Evolutionary conservation across 495 filamentous ascomycete species (phyloP).

Genomic region (Geoglossum glabrum): DNA sequence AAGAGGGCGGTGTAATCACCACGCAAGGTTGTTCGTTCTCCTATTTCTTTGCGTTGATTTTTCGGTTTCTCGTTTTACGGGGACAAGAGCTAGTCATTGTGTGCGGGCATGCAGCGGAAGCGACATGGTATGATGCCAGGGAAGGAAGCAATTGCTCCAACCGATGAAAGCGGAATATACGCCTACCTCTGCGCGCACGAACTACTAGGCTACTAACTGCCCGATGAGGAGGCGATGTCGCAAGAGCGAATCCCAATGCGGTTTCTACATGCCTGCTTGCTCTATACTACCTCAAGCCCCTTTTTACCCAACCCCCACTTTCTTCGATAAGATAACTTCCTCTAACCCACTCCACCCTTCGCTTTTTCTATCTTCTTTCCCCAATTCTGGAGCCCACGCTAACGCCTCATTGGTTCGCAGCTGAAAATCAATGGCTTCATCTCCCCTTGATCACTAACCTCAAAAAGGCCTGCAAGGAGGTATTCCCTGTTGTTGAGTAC

Average conservation of each 20-base stretch:
- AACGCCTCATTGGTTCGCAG: constrained; percentile 25
- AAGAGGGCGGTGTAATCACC: constrained; percentile 93
- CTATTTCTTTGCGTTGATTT: constrained; percentile 25
- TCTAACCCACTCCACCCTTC: background rate
- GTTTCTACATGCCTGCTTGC: background rate
- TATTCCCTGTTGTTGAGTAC: constrained; percentile 96
- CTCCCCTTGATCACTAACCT: constrained; percentile 73
- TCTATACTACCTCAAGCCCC: background rate
- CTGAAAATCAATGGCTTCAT: constrained; percentile 99
- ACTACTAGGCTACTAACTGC: too few species aligned
- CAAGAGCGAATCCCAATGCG: background rate
- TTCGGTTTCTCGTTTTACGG: constrained; percentile 2
- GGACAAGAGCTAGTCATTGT: background rate
- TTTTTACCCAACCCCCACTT: constrained; percentile 1
- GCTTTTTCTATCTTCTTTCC: constrained; percentile 4
- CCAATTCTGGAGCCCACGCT: constrained; percentile 9
- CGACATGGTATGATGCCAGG: too few species aligned
- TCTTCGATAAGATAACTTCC: too few species aligned
- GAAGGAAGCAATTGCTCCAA: background rate
- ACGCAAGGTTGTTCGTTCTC: constrained; percentile 99
- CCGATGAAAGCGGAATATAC: background rate
- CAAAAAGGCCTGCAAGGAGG: constrained; percentile 87
- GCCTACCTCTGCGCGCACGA: background rate
- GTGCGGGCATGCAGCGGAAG: background rate
- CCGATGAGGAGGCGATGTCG: too few species aligned